phyloP scores from a whole-genome alignment of 306 rosid species.

The Parietaria judaica region DNA sequence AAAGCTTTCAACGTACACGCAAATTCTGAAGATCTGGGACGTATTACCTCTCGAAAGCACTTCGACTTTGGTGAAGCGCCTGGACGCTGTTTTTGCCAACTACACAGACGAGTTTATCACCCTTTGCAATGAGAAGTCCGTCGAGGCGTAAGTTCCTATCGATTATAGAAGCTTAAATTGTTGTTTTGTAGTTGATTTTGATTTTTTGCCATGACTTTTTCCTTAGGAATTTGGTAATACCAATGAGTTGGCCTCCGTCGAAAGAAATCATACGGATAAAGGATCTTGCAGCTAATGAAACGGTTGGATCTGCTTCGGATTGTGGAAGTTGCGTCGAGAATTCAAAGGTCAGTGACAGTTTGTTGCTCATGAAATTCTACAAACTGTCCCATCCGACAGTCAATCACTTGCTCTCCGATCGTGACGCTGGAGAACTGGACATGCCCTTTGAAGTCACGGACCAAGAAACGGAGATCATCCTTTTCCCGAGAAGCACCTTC shows the following conservation, averaged over 20 bases:
- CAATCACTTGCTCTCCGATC: conserved; percentile 49
- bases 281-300: conserved; percentile 21
- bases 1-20: conserved; percentile 32
- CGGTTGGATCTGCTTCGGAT: conserved; percentile 25
- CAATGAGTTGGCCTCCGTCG: conserved; percentile 40
- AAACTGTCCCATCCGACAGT: conserved; percentile 42
- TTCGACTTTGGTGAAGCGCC: conserved; percentile 49
- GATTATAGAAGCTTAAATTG: neutral
- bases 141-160: conserved; percentile 41
- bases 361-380: conserved; percentile 73
- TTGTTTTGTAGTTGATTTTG: neutral
- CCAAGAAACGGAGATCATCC: conserved; percentile 52
- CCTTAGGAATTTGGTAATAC: conserved; percentile 44
- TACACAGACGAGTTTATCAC: conserved; percentile 43
- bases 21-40: conserved; percentile 74
- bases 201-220: neutral
- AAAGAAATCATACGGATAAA: conserved; percentile 31
- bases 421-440: conserved; percentile 45
- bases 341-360: conserved; percentile 69
- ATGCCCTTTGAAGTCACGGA: conserved; percentile 74
- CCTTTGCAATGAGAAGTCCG: conserved; percentile 41
- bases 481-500: conserved; percentile 47
- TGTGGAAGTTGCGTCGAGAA: conserved; percentile 63
- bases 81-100: conserved; percentile 43
- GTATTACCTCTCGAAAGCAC: conserved; percentile 42